Conservation (phyloP, 2,329 filamentous ascomycete genomes). For the Capronia coronata region DNA sequence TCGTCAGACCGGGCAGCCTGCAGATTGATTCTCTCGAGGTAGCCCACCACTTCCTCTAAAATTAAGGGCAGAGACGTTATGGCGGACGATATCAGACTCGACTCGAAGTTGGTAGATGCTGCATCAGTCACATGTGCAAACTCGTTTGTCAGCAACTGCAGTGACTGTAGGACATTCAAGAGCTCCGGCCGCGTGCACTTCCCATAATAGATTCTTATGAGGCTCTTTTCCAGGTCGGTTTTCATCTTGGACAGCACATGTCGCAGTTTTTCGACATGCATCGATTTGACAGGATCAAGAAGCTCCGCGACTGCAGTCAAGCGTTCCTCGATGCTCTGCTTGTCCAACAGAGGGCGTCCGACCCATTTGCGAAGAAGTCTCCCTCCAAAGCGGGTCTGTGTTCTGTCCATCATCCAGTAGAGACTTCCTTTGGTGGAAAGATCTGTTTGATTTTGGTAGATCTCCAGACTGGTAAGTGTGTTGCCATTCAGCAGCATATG, state of each 20-base stretch:
- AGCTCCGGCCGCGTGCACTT: slow-evolving; percentile 89
- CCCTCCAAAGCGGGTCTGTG: slow-evolving; percentile 80
- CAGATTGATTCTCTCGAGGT: slow-evolving; percentile 78
- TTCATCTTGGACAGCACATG: slow-evolving; percentile 64
- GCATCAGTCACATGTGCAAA: slow-evolving; percentile 62
- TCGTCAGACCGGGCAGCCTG: slow-evolving; percentile 78
- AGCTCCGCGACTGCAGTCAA: slow-evolving; percentile 83
- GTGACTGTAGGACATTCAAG: slow-evolving; percentile 71
- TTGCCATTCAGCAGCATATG: slow-evolving; percentile 97
- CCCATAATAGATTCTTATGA: slow-evolving; percentile 95
- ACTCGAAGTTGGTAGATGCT: slow-evolving; percentile 64
- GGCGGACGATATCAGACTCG: slow-evolving; percentile 62
- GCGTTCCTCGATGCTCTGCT: slow-evolving; percentile 65
- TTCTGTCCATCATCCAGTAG: slow-evolving; percentile 93
- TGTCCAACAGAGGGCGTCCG: slow-evolving; percentile 78
- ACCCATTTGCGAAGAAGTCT: slow-evolving; percentile 90
- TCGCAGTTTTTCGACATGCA: slow-evolving; percentile 66
- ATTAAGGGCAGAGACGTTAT: slow-evolving; percentile 72
- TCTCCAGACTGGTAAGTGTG: slow-evolving; percentile 84
- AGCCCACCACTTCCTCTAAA: slow-evolving; percentile 61
- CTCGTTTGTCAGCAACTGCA: slow-evolving; percentile 73
- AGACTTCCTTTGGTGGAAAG: slow-evolving; percentile 77
- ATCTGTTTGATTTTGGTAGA: slow-evolving; percentile 92
- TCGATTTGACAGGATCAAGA: slow-evolving; percentile 58
- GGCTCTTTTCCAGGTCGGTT: slow-evolving; percentile 80